These are phyloP conservation scores for Oryza meyeriana DNA, from an alignment of 176 grass and related monocot genomes.

Conservation along the genomic window DNA sequence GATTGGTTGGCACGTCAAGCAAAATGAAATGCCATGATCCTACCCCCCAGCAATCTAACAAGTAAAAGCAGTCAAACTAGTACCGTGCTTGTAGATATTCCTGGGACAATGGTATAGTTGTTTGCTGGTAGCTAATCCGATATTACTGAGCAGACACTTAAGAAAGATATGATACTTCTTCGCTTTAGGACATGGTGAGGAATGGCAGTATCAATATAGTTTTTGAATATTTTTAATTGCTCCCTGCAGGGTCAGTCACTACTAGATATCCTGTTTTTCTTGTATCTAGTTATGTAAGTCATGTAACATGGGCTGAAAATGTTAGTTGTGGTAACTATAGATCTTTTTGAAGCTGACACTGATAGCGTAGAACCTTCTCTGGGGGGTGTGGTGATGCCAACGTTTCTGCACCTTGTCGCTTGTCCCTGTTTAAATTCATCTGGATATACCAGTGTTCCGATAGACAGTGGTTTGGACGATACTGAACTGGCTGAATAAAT, in stretches of 20 bases:
- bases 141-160: neutral
- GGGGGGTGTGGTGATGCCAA: neutral
- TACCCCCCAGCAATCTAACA: neutral
- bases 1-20: conserved; percentile 40
- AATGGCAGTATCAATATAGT: neutral
- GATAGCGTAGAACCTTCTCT: neutral
- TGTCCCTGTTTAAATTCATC: neutral
- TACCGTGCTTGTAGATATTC: conserved; percentile 3
- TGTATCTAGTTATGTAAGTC: conserved; percentile 5
- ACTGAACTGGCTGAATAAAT: too few species aligned
- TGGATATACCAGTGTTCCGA: conserved; percentile 3
- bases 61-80: neutral
- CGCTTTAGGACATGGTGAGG: conserved; percentile 1
- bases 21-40: conserved; percentile 23
- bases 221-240: conserved; percentile 3
- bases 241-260: neutral
- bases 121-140: conserved; percentile 6
- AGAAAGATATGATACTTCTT: neutral
- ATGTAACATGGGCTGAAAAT: neutral
- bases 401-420: neutral
- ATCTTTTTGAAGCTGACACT: neutral
- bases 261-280: neutral
- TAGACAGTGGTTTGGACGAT: neutral
- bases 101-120: conserved; percentile 11
- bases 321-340: neutral